These are phyloP conservation scores for Oryza glaberrima DNA, from an alignment of 176 grass and related monocot species.

Conservation along the genomic window DNA sequence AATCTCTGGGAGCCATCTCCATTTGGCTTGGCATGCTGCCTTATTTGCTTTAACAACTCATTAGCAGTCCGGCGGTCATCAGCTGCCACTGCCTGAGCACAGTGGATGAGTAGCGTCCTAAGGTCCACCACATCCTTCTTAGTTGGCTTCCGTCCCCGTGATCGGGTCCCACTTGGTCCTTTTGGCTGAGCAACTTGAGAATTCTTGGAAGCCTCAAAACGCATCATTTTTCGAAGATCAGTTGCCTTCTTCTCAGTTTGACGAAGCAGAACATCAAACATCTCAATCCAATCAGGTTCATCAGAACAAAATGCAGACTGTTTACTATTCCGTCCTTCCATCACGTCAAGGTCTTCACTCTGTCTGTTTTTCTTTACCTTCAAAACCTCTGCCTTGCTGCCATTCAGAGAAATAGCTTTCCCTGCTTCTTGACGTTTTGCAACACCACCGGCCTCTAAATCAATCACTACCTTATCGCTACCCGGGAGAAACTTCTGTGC, in stretches of 20 bases:
- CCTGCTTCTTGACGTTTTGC: slow-evolving; percentile 31
- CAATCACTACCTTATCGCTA: slow-evolving; percentile 48
- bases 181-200: slow-evolving; percentile 54
- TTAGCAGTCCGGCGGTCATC: slow-evolving; percentile 83
- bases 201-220: slow-evolving; percentile 66
- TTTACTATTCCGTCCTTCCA: slow-evolving; percentile 80
- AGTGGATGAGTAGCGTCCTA: slow-evolving; percentile 88
- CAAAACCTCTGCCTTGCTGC: slow-evolving; percentile 44
- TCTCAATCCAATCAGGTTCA: slow-evolving; percentile 73
- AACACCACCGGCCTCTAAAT: slow-evolving; percentile 53
- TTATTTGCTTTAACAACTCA: slow-evolving; percentile 90
- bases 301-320: slow-evolving; percentile 80
- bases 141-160: slow-evolving; percentile 75
- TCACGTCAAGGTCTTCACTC: slow-evolving; percentile 77
- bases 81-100: slow-evolving; percentile 90
- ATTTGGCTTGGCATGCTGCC: slow-evolving; percentile 70
- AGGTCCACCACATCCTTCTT: slow-evolving; percentile 94
- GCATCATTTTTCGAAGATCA: slow-evolving; percentile 72
- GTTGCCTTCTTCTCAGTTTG: slow-evolving; percentile 72
- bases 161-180: slow-evolving; percentile 43
- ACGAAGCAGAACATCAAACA: slow-evolving; percentile 80
- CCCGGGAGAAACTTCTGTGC: slow-evolving; percentile 67
- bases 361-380: slow-evolving; percentile 61
- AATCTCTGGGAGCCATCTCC: slow-evolving; percentile 85
- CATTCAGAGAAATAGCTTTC: slow-evolving; percentile 25